Base-by-base conservation (phyloP, 768 basidiomycete species). In the Amanita subjunquillea region DNA sequence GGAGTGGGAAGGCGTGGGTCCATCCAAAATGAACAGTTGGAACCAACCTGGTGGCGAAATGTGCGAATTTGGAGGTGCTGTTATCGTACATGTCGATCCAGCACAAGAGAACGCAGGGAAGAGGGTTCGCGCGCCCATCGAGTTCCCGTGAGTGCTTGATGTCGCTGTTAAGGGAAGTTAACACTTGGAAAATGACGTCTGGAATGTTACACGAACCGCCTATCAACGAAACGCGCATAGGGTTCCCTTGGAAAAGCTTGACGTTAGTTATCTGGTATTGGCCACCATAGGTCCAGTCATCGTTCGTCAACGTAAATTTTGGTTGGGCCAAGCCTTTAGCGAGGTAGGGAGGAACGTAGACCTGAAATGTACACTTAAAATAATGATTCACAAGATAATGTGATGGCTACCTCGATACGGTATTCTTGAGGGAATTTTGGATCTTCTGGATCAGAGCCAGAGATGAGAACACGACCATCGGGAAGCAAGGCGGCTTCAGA, bases 291-390 rank as follows among this genome's bases (percentile, higher is more conserved):
- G 59, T 64, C 85, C 86, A 89, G 60, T 91, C 87, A 9, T 72
- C 77, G 53, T 71, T 62, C 0, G 72, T 57, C 41, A 87, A 71
- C 20, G 72, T 79, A 63, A 81, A 85, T 40, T 65, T 69, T 0
- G 87, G 92, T 53, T 84, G 85, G 4, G 57, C 63, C 55, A 74
- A 67, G 8, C 85, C 85, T 56, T 77, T 67, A 56, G 68, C 80
- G 55, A 91, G 76, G 66, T 95, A 97, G 13, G 87, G 89, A 5
- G 95, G 95, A 59, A 87, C 77, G 69, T 95, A 96, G 25, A 85
- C 82, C 71, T 72, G 40, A 75, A 76, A 22, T 6, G 34, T 8
- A 6, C 32, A 22, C 37, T 12, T 22, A 12, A 13, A n/a, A 13
- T 2, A 4, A 2, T 20, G 39, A 9, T 5, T 30, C 4, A 30